These are phyloP conservation scores for Nidularia pulvinata DNA, from an alignment of 768 basidiomycete species.

Conservation along the genomic window DNA sequence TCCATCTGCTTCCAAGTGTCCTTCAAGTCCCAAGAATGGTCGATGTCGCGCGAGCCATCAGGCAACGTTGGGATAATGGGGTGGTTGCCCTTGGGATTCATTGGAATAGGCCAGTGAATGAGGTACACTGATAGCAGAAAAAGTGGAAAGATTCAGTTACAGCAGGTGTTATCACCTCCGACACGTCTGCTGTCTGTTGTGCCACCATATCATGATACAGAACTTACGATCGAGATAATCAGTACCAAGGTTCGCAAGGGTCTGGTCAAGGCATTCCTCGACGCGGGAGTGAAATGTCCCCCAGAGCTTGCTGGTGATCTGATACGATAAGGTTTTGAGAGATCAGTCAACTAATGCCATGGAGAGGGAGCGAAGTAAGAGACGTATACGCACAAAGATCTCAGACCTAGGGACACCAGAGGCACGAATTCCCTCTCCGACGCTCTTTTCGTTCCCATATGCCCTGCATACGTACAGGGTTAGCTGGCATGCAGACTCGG, in stretches of 20 bases:
- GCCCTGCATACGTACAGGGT: conserved; percentile 35
- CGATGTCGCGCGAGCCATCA: conserved; percentile 66
- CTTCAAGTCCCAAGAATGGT: conserved; percentile 60
- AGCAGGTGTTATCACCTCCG: conserved; percentile 4
- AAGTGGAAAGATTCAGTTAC: background rate
- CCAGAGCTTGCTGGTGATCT: conserved; percentile 79
- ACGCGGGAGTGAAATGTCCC: conserved; percentile 69
- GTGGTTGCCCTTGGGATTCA: conserved; percentile 71
- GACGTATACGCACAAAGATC: conserved; percentile 33
- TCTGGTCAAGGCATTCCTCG: conserved; percentile 73
- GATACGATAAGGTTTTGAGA: conserved; percentile 3
- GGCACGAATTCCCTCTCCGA: conserved; percentile 77
- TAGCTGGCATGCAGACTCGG: conserved; percentile 5
- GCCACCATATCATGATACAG: conserved; percentile 8
- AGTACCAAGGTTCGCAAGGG: conserved; percentile 75
- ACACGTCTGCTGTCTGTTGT: conserved; percentile 2
- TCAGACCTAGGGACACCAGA: conserved; percentile 80
- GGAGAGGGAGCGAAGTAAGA: background rate
- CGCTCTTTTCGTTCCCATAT: conserved; percentile 80
- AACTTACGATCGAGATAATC: conserved; percentile 81
- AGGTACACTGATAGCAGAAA: conserved; percentile 47
- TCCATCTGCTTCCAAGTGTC: conserved; percentile 91
- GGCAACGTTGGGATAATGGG: conserved; percentile 56
- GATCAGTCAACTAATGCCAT: background rate
- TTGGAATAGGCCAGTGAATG: conserved; percentile 80